A percentile compares a stretch with the other conserved stretches of the same genome.
Evolutionary conservation across 2,329 filamentous ascomycete species (phyloP).

Genomic region (Diaporthe helianthi): DNA sequence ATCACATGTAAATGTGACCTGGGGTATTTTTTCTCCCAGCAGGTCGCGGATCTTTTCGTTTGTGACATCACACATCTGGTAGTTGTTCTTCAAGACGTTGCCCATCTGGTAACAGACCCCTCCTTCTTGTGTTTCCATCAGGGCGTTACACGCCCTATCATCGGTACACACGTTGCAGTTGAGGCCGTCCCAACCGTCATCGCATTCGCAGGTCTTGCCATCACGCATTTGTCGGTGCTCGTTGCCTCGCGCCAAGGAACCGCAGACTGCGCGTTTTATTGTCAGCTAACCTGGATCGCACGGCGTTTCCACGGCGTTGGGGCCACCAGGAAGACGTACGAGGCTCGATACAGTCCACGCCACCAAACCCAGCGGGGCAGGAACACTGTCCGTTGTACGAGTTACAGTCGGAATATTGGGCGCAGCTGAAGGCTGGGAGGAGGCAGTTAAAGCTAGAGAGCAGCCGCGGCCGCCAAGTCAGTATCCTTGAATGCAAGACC

Average conservation of each 20-base stretch:
- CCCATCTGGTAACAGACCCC: constrained; percentile 94
- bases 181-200: constrained; percentile 93
- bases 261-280: constrained; percentile 67
- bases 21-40: constrained; percentile 82
- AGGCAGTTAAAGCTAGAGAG: constrained; percentile 91
- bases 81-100: constrained; percentile 90
- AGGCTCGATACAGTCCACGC: constrained; percentile 90
- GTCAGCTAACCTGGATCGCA: constrained; percentile 21
- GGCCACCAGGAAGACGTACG: constrained; percentile 51
- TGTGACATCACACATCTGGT: constrained; percentile 97
- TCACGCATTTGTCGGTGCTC: constrained; percentile 78
- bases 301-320: background rate
- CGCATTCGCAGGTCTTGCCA: constrained; percentile 78
- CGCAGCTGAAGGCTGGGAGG: constrained; percentile 87
- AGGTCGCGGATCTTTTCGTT: constrained; percentile 92
- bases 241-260: constrained; percentile 78
- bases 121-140: constrained; percentile 83
- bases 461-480: constrained; percentile 23
- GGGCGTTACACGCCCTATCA: constrained; percentile 81
- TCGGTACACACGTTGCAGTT: constrained; percentile 96
- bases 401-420: constrained; percentile 90
- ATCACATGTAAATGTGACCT: constrained; percentile 94
- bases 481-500: constrained; percentile 34
- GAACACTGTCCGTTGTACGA: constrained; percentile 90
- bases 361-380: constrained; percentile 91